phyloP scores from a whole-genome alignment of 2,329 filamentous ascomycete species.

The Zymoseptoria brevis region DNA sequence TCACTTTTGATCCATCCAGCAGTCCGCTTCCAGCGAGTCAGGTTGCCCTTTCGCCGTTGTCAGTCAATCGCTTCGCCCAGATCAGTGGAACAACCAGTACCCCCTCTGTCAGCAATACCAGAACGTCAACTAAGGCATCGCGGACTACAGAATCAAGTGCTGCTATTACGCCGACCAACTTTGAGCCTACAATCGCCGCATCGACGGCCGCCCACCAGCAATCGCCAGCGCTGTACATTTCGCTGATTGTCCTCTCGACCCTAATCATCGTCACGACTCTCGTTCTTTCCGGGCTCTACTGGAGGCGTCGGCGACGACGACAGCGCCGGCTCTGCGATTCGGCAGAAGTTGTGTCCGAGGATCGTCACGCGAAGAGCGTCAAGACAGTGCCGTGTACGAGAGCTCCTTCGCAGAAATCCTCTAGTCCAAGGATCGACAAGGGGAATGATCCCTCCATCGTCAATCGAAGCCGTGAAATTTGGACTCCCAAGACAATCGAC shows the following conservation, averaged over 20 bases:
- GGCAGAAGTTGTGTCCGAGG: no score
- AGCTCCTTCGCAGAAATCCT: no score
- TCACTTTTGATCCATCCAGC: neutral
- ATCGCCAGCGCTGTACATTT: slow-evolving; percentile 4
- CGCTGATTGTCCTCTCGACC: slow-evolving; percentile 6
- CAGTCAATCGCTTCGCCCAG: neutral
- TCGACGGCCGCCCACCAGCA: neutral
- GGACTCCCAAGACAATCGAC: neutral
- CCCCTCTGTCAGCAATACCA: neutral
- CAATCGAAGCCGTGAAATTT: neutral
- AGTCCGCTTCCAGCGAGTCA: neutral
- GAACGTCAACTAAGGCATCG: neutral
- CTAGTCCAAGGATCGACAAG: no score
- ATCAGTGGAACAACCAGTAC: neutral
- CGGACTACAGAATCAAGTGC: no score
- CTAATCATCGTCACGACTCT: slow-evolving; percentile 3
- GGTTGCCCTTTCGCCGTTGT: neutral
- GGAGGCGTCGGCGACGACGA: slow-evolving; percentile 1
- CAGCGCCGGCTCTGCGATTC: neutral
- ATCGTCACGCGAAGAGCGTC: no score
- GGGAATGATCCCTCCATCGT: neutral
- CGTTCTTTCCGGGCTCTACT: slow-evolving; percentile 4
- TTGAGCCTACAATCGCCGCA: neutral
- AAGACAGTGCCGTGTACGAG: no score
- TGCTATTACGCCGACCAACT: neutral